phyloP scores from a whole-genome alignment of 257 asterid species.

The Solanum chiquidenum region DNA sequence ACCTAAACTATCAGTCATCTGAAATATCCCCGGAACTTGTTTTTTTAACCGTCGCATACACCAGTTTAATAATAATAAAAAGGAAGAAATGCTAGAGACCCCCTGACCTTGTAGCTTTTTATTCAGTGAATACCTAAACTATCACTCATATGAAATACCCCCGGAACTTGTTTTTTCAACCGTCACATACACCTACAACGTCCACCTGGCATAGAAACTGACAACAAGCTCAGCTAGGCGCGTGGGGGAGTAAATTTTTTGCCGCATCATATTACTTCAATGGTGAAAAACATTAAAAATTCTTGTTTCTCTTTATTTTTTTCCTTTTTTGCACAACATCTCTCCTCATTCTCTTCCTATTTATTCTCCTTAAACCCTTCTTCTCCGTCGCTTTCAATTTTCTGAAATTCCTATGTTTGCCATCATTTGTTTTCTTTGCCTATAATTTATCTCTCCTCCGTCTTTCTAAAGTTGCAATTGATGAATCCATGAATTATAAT shows the following conservation, averaged over 20 bases:
- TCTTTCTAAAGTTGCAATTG: background rate
- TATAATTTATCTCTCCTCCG: background rate
- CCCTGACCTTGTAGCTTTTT: background rate
- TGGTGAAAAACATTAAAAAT: background rate
- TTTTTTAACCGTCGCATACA: background rate
- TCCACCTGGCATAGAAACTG: background rate
- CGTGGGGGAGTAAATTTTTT: background rate
- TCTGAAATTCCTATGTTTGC: background rate
- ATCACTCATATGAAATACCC: background rate
- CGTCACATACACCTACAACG: background rate
- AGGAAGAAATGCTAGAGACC: too few species aligned
- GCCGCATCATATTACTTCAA: background rate
- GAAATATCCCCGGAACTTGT: background rate
- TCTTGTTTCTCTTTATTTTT: background rate
- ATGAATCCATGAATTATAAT: background rate
- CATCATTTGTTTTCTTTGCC: background rate
- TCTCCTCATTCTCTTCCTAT: background rate
- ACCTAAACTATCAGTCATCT: background rate
- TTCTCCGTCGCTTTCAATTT: background rate
- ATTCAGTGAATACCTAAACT: background rate
- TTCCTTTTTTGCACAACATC: background rate
- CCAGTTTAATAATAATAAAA: background rate
- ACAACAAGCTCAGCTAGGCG: background rate
- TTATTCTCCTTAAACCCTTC: background rate
- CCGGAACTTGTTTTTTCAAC: background rate